Evolutionary conservation across 352 stramenopile species (phyloP), one percentile per base, ranked within the genome.

Genomic region (Phytophthora chlamydospora): DNA sequence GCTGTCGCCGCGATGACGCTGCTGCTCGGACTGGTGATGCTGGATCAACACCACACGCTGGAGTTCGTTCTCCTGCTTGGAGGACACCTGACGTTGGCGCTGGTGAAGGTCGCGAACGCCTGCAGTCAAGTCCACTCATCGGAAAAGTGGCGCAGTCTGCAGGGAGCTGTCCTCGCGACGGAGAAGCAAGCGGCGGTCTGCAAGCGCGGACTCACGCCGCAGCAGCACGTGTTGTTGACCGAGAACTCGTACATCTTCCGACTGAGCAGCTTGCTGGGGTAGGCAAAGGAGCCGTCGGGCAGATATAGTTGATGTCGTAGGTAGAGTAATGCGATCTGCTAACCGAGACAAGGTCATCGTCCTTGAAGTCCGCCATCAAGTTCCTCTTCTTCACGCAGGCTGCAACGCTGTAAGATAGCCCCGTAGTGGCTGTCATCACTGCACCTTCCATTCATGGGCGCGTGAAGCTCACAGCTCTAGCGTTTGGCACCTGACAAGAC

Each of bases 181-280:
- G 66, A 64, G 46, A 63, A 53, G 24, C 40, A 53, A 29, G 14
- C 19, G 40, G 34, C 9, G 17, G 24, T 12, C 38, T 45, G 32
- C 6, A 56, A 67, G 16, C 17, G n/a, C n/a, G 17, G 27, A 35
- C 27, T 73, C 24, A 57, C 54, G 21, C 41, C 41, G 11, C 61
- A 73, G 40, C 62, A 80, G 24, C 58, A 80, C 47, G 51, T 58
- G 21, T 24, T 58, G 40, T 61, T 78, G 43, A 17, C 57, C 13
- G 54, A 80, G 55, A 51, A 56, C 39, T 80, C 72, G 47, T 59
- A 64, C 38, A 38, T 75, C 35, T 75, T 71, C 43, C 55, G 61
- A 19, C 24, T 75, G 27, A 64, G 39, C 52, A 71, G 33, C 12
- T 42, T 62, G 21, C 56, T 66, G 17, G 12, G n/a, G 36, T 42